phyloP scores from a whole-genome alignment of 2,329 filamentous ascomycete species.

The Epichloe sibirici region DNA sequence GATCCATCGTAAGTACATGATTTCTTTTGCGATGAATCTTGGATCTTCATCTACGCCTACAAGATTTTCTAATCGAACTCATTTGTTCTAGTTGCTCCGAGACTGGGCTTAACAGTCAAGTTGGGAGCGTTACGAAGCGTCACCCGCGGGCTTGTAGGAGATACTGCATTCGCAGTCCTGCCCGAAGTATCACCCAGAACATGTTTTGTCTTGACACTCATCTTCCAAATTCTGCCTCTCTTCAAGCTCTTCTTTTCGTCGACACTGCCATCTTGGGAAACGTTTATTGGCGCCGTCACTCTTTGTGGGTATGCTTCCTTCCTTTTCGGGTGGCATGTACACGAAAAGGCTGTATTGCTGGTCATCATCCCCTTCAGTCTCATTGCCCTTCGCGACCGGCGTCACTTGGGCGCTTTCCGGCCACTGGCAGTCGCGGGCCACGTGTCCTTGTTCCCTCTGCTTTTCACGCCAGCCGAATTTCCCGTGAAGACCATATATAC shows the following conservation, averaged over 20 bases:
- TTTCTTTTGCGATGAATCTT: neutral
- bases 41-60: neutral
- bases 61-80: neutral
- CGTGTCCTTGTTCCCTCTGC: constrained; percentile 84
- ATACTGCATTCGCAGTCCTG: constrained; percentile 86
- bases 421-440: constrained; percentile 88
- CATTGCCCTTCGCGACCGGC: constrained; percentile 77
- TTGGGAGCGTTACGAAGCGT: constrained; percentile 70
- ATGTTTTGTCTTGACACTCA: constrained; percentile 72
- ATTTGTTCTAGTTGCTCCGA: constrained; percentile 56
- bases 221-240: constrained; percentile 70
- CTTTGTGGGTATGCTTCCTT: constrained; percentile 95
- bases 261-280: constrained; percentile 67
- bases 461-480: constrained; percentile 88
- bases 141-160: constrained; percentile 83
- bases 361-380: constrained; percentile 93
- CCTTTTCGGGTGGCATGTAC: constrained; percentile 96
- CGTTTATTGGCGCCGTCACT: constrained; percentile 78
- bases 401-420: constrained; percentile 83
- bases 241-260: constrained; percentile 57
- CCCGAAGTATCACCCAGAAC: constrained; percentile 70
- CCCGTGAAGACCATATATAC: constrained; percentile 92
- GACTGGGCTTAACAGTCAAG: constrained; percentile 62
- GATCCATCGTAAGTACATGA: constrained; percentile 55
- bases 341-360: constrained; percentile 91